Base-by-base conservation (phyloP, 495 filamentous ascomycete genomes). In the Hyaloscypha variabilis region DNA sequence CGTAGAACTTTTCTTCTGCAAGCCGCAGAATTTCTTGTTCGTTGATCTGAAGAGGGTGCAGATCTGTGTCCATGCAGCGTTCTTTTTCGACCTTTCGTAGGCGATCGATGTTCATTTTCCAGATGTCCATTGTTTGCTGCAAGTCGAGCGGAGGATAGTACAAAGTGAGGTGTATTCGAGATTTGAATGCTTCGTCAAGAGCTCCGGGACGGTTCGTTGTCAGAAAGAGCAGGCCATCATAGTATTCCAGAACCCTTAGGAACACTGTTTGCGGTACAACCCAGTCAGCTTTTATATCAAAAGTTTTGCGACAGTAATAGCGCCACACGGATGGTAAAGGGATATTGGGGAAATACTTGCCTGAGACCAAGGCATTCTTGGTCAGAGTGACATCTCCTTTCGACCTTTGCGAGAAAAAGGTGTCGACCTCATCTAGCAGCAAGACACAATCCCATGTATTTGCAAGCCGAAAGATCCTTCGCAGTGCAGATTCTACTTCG, bases 311-410 rank as follows among this genome's bases (percentile, higher is more conserved):
- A 42, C 17, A 42, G 14, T 6, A 13, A 42, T 42, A 14, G 39
- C 2, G 14, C 8, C 39, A 14, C 39, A 3, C 14, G 17, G 39
- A 14, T 11, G 14, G 39, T 3, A 14, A 42, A 42, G 8, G 8
- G 39, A 42, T 3, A 3, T 14, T 3, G 14, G 8, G 13, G 39
- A 42, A 10, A 25, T 39, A 75, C 77, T 89, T 88, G 70, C 92
- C 86, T 65, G 85, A 88, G 24, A 93, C 90, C 0, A 93, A 80
- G 2, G 87, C 88, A 70, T 93, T 93, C 60, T 90, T 83, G 14
- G 19, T 49, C 31, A 85, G 64, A 5, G 51, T 29, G 23, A 19
- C 51, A 51, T 87, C 79, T 14, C 54, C 24, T 6, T 58, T 53
- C 0, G 50, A 67, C 13, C 85, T 71, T 39, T 77, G 53, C 19